Conservation (phyloP, 768 basidiomycete genomes). For the Hysterangium stoloniferum region DNA sequence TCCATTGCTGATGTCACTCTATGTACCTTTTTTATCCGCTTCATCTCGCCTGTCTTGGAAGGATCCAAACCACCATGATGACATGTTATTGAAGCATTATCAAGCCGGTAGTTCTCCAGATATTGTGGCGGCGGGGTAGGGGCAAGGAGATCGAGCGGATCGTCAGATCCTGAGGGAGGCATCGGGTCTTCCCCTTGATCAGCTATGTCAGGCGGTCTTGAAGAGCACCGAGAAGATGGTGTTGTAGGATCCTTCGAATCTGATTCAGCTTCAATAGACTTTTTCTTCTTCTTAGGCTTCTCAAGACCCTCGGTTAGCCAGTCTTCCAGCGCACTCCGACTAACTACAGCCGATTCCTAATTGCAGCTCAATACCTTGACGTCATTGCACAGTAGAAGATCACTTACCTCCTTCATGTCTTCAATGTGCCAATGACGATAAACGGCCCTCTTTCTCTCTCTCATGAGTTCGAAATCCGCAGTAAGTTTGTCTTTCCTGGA, state of each 20-base stretch:
- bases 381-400: background rate
- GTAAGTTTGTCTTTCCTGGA: constrained; percentile 27
- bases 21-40: constrained; percentile 52
- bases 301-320: constrained; percentile 43
- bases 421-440: constrained; percentile 55
- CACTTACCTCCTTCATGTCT: constrained; percentile 40
- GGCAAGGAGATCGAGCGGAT: constrained; percentile 7
- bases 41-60: constrained; percentile 51
- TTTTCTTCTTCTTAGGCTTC: background rate
- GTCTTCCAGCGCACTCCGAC: constrained; percentile 47
- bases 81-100: constrained; percentile 39
- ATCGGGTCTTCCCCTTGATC: background rate
- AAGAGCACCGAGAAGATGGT: background rate
- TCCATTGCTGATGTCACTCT: background rate
- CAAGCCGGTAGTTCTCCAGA: background rate
- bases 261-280: background rate
- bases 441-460: constrained; percentile 49
- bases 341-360: constrained; percentile 52
- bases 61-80: constrained; percentile 58
- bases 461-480: constrained; percentile 40
- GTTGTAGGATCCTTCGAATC: background rate
- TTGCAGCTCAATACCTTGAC: constrained; percentile 8
- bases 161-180: background rate
- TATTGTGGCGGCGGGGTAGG: background rate
- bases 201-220: background rate